Conservation (phyloP, 345 rosid species). For the Arabis alpina region DNA sequence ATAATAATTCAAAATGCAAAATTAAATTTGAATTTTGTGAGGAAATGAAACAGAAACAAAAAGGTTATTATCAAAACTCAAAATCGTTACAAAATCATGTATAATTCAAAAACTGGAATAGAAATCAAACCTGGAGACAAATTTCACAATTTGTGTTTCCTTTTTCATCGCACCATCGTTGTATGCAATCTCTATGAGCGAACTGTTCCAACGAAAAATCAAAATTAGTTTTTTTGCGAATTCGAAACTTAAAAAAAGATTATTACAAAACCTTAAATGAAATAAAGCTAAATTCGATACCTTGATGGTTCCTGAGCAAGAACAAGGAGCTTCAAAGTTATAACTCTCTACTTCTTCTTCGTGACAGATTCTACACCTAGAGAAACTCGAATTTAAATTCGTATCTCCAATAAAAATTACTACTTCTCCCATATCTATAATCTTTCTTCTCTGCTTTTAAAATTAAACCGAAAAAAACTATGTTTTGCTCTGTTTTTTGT, state of each 20-base stretch:
- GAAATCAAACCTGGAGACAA: slow-evolving; percentile 74
- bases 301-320: slow-evolving; percentile 93
- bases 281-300: slow-evolving; percentile 38
- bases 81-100: too few species aligned
- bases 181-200: slow-evolving; percentile 82
- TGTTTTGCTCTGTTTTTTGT: slow-evolving; percentile 16
- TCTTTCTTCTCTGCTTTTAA: slow-evolving; percentile 3
- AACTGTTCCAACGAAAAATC: slow-evolving; percentile 19
- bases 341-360: slow-evolving; percentile 75
- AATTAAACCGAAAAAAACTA: not conserved
- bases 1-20: too few species aligned
- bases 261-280: not conserved
- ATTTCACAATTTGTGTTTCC: slow-evolving; percentile 94
- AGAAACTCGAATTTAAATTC: slow-evolving; percentile 40
- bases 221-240: too few species aligned
- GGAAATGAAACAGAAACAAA: not conserved
- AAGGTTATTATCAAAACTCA: too few species aligned
- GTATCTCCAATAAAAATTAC: slow-evolving; percentile 56
- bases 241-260: not conserved
- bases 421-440: slow-evolving; percentile 58
- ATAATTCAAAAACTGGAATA: not conserved
- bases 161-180: slow-evolving; percentile 97
- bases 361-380: slow-evolving; percentile 77
- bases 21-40: not conserved
- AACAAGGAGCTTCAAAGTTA: slow-evolving; percentile 84